These are phyloP conservation scores for Cytidiella melzeri DNA, from an alignment of 768 basidiomycete species.

Conservation along the genomic window DNA sequence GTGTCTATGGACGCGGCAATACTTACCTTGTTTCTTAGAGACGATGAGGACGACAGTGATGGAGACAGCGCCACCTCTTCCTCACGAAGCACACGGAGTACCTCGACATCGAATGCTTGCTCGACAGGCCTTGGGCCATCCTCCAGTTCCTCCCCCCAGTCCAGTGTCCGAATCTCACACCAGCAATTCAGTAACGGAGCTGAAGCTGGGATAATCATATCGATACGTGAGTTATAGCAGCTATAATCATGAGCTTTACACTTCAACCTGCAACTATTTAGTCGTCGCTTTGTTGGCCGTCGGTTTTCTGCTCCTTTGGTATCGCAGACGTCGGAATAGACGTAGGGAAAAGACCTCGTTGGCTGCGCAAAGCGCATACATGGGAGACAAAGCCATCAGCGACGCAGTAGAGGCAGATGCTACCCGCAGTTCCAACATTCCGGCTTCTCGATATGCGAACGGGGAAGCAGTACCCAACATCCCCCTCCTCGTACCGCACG, in stretches of 20 bases:
- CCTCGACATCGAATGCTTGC: conserved; percentile 5
- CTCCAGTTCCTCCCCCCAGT: neutral
- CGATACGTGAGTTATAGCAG: conserved; percentile 20
- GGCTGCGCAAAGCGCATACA: no score
- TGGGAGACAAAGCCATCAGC: no score
- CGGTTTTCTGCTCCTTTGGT: neutral
- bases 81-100: neutral
- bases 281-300: neutral
- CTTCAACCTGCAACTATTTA: no score
- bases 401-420: no score
- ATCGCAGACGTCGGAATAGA: neutral
- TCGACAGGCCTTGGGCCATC: neutral
- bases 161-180: neutral
- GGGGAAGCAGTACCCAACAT: neutral
- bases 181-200: neutral
- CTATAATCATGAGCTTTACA: no score
- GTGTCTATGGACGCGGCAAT: no score
- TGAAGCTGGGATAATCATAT: conserved; percentile 23
- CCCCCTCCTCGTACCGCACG: neutral
- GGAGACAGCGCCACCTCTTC: conserved; percentile 5
- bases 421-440: no score
- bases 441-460: neutral
- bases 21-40: no score
- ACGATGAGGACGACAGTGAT: conserved; percentile 13
- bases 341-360: no score